Evolutionary conservation across 2,329 filamentous ascomycete genomes (phyloP).

Genomic region (Aureobasidium sp.): DNA sequence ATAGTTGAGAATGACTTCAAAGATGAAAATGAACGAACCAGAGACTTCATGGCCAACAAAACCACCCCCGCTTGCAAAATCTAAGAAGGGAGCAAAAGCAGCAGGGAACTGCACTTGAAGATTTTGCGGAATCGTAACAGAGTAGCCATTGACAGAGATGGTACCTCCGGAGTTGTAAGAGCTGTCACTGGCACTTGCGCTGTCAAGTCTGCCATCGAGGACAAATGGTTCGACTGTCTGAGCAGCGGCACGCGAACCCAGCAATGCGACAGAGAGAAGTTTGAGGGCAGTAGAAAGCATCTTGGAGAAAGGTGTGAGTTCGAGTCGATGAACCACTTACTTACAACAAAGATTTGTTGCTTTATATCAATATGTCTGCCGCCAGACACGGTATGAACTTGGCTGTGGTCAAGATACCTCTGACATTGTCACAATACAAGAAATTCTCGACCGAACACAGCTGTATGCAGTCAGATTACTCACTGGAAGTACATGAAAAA

Average conservation of each 20-base stretch:
- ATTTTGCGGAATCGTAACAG: conserved; percentile 41
- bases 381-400: not conserved
- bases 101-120: conserved; percentile 42
- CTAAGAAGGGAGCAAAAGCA: conserved; percentile 35
- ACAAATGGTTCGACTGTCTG: conserved; percentile 16
- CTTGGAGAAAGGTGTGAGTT: not conserved
- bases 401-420: not conserved
- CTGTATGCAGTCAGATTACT: not conserved
- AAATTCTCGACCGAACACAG: not conserved
- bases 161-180: conserved; percentile 38
- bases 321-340: not conserved
- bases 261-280: not conserved
- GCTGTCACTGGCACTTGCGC: conserved; percentile 15
- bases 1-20: conserved; percentile 10
- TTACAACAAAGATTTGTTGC: not conserved
- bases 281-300: not conserved
- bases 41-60: conserved; percentile 20
- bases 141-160: conserved; percentile 38
- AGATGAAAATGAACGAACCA: conserved; percentile 13
- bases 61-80: conserved; percentile 20
- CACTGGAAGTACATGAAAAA: not conserved
- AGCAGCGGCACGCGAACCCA: not conserved
- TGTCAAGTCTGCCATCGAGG: conserved; percentile 24
- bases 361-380: not conserved
- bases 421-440: not conserved